A percentile compares a stretch with the other conserved stretches of the same genome.
Evolutionary conservation across 495 filamentous ascomycete genomes (phyloP).

Genomic region (Penicillium robsamsonii): DNA sequence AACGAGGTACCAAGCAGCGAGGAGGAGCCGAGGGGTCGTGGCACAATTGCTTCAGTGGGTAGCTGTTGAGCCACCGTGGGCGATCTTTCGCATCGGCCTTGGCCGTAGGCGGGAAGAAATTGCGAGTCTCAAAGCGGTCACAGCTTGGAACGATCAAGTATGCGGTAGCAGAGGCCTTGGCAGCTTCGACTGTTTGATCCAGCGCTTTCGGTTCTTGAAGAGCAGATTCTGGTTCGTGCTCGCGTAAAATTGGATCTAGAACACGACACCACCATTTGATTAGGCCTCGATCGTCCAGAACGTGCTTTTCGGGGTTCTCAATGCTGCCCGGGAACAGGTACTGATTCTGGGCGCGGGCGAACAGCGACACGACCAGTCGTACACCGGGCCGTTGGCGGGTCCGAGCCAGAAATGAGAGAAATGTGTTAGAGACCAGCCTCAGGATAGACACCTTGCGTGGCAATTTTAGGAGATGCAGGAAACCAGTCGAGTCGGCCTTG

Average conservation of each 20-base stretch:
- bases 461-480: conserved; percentile 63
- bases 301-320: conserved; percentile 81
- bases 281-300: conserved; percentile 85
- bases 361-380: conserved; percentile 80
- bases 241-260: conserved; percentile 67
- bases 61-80: conserved; percentile 52
- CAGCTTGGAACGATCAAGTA: conserved; percentile 87
- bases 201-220: conserved; percentile 38
- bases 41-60: conserved; percentile 64
- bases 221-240: conserved; percentile 44
- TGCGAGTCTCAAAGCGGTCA: conserved; percentile 68
- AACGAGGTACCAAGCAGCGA: conserved; percentile 81
- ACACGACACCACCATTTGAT: conserved; percentile 95
- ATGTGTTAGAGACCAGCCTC: conserved; percentile 66
- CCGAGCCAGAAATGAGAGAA: conserved; percentile 70
- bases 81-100: conserved; percentile 44
- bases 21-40: conserved; percentile 61
- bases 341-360: conserved; percentile 87
- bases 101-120: conserved; percentile 53
- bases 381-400: conserved; percentile 64
- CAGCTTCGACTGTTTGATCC: conserved; percentile 41
- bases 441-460: conserved; percentile 68
- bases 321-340: conserved; percentile 93
- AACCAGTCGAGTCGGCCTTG: conserved; percentile 96
- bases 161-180: conserved; percentile 51